Percentiles rank a stretch among this genome's conserved stretches.
phyloP scores from a whole-genome alignment of 1,139 yeast genomes.

The Suhomyces bribrorum region DNA sequence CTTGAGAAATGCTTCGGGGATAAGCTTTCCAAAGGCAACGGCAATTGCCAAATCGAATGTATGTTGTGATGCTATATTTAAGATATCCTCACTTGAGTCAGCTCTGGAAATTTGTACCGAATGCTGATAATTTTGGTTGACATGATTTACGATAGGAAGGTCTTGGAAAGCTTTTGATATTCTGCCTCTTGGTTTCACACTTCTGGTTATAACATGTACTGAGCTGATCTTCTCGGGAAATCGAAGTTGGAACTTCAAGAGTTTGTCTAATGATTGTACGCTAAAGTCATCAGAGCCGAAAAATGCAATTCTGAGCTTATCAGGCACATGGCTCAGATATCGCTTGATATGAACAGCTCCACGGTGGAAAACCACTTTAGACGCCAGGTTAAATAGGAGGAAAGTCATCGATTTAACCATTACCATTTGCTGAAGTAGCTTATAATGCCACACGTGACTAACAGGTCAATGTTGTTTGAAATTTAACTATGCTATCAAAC shows the following conservation, averaged over 20 bases:
- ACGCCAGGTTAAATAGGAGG: too few relatives aligned
- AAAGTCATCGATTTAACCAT: too few relatives aligned
- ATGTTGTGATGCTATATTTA: slow-evolving; percentile 20
- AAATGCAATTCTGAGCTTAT: slow-evolving; percentile 48
- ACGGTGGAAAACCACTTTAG: too few relatives aligned
- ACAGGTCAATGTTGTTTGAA: background rate
- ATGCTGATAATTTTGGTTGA: slow-evolving; percentile 2
- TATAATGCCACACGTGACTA: background rate
- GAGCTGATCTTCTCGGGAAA: slow-evolving; percentile 35
- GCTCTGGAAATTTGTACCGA: slow-evolving; percentile 53
- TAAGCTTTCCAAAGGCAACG: slow-evolving; percentile 82
- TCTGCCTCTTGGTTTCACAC: slow-evolving; percentile 73
- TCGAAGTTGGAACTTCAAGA: slow-evolving; percentile 36
- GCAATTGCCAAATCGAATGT: slow-evolving; percentile 72
- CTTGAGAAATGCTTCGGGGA: slow-evolving; percentile 61
- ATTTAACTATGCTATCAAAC: background rate
- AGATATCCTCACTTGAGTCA: slow-evolving; percentile 58
- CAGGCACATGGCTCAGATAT: too few relatives aligned
- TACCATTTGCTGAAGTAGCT: too few relatives aligned
- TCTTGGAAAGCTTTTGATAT: slow-evolving; percentile 49
- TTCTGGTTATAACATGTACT: slow-evolving; percentile 66
- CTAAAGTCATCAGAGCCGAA: slow-evolving; percentile 86
- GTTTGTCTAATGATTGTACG: slow-evolving; percentile 51
- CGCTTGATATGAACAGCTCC: too few relatives aligned
- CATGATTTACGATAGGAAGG: slow-evolving; percentile 52